A percentile compares a stretch with the other conserved stretches of the same genome.
Conservation (phyloP, 1,284 basidiomycete genomes). For the Ceratobasidium sp. region DNA sequence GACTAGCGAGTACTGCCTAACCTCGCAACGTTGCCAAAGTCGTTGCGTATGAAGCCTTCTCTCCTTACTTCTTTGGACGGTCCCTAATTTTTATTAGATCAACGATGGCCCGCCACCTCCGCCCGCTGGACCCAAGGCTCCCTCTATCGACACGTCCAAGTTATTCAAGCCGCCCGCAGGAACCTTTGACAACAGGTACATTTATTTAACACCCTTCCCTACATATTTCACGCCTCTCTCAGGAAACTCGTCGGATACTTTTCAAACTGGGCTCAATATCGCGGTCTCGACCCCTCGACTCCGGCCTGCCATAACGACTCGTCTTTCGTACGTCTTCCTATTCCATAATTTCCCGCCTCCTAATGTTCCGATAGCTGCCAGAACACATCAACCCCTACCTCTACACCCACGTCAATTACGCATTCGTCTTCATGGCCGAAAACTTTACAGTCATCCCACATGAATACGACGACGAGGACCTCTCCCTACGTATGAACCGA, state of each 20-base stretch:
- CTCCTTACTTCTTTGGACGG: too few species aligned
- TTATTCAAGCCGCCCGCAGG: slow-evolving; percentile 11
- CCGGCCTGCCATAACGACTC: slow-evolving; percentile 21
- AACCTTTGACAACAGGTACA: background rate
- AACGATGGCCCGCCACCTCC: slow-evolving; percentile 16
- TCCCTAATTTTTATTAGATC: too few species aligned
- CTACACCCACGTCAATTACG: slow-evolving; percentile 38
- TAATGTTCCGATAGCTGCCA: background rate
- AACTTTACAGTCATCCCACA: slow-evolving; percentile 15
- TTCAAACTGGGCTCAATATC: slow-evolving; percentile 28
- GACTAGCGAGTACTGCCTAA: slow-evolving; percentile 19
- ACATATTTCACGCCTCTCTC: too few species aligned
- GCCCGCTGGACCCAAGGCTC: slow-evolving; percentile 6
- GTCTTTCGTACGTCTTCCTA: background rate
- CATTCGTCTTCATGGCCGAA: slow-evolving; percentile 37
- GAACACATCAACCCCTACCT: slow-evolving; percentile 39
- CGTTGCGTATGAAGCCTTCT: slow-evolving; percentile 1
- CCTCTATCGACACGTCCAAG: slow-evolving; percentile 13
- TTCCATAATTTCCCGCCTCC: too few species aligned
- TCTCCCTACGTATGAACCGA: background rate
- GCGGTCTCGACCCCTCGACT: slow-evolving; percentile 6
- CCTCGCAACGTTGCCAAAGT: slow-evolving; percentile 37
- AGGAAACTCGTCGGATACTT: slow-evolving; percentile 18
- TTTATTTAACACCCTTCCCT: background rate
- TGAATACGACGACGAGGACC: slow-evolving; percentile 9